Evolutionary conservation across 495 filamentous ascomycete species (phyloP).

Genomic region (Neurospora terricola): DNA sequence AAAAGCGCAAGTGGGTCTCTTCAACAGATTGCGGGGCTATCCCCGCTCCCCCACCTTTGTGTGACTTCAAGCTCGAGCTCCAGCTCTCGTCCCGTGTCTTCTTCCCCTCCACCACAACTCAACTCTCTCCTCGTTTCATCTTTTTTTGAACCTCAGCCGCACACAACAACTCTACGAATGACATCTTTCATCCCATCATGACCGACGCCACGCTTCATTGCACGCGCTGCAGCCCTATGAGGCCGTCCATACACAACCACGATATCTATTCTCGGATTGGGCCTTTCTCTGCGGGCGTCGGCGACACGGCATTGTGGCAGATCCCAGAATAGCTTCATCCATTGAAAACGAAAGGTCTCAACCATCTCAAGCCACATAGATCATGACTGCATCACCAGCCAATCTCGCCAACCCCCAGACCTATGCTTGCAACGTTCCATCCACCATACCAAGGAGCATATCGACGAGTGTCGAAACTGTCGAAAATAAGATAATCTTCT

Average conservation of each 20-base stretch:
- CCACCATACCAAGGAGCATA: not conserved
- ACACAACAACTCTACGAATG: not conserved
- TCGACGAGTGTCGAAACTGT: not conserved
- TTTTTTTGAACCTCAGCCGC: not conserved
- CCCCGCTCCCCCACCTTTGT: not conserved
- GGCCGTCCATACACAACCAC: not conserved
- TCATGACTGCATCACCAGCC: not conserved
- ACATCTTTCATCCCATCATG: not conserved
- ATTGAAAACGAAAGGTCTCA: not conserved
- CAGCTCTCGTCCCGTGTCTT: not conserved
- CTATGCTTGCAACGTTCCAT: not conserved
- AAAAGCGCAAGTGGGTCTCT: not conserved
- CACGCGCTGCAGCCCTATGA: not conserved
- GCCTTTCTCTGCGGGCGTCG: not conserved
- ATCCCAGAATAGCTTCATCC: not conserved
- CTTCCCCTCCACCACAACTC: not conserved
- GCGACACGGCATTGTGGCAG: not conserved
- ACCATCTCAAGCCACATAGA: not conserved
- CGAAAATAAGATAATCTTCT: not conserved
- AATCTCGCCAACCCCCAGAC: not conserved
- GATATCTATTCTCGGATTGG: not conserved
- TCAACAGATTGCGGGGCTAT: not conserved
- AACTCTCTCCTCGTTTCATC: not conserved
- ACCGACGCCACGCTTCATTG: not conserved
- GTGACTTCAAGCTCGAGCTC: not conserved